Evolutionary conservation across 768 basidiomycete species (phyloP).

Genomic region (Boletus pseudopeckii): DNA sequence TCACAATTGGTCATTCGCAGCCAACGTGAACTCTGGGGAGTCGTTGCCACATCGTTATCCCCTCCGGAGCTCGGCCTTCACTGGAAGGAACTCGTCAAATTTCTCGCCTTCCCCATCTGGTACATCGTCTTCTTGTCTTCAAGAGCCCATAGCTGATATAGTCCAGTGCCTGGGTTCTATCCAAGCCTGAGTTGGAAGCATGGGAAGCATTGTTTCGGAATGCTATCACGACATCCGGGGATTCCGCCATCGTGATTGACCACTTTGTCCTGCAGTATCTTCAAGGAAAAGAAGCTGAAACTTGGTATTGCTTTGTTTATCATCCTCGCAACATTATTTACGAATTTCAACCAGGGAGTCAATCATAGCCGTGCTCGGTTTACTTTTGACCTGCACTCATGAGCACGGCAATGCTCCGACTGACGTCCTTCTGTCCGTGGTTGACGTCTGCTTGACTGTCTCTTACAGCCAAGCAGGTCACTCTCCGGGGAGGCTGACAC

Average conservation of each 20-base stretch:
- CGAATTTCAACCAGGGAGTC: conserved; percentile 20
- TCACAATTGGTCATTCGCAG: conserved; percentile 20
- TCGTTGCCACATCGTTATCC: conserved; percentile 37
- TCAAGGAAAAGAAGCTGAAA: conserved; percentile 11
- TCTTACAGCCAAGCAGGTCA: conserved; percentile 32
- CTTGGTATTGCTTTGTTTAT: conserved; percentile 18
- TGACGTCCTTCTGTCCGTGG: conserved; percentile 24
- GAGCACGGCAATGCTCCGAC: conserved; percentile 9
- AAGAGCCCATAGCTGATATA: conserved; percentile 1
- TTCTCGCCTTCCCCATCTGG: conserved; percentile 50
- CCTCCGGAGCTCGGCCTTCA: conserved; percentile 21
- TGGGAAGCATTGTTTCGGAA: conserved; percentile 41
- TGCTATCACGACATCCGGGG: conserved; percentile 24
- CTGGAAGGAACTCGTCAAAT: conserved; percentile 42
- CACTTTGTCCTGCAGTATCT: conserved; percentile 14
- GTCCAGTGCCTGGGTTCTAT: conserved; percentile 45
- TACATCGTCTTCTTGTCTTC: conserved; percentile 22
- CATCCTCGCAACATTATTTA: conserved; percentile 7
- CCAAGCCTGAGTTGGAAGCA: conserved; percentile 36
- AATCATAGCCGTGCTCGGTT: conserved; percentile 13
- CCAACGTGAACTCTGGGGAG: conserved; percentile 46
- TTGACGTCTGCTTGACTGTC: conserved; percentile 31
- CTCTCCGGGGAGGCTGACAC: conserved; percentile 23
- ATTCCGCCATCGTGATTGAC: conserved; percentile 9
- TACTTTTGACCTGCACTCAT: conserved; percentile 11